A percentile compares a stretch with the other conserved stretches of the same genome.
Evolutionary conservation across 176 grass and related monocot species (phyloP).

Genomic region (Neostapfia colusana): DNA sequence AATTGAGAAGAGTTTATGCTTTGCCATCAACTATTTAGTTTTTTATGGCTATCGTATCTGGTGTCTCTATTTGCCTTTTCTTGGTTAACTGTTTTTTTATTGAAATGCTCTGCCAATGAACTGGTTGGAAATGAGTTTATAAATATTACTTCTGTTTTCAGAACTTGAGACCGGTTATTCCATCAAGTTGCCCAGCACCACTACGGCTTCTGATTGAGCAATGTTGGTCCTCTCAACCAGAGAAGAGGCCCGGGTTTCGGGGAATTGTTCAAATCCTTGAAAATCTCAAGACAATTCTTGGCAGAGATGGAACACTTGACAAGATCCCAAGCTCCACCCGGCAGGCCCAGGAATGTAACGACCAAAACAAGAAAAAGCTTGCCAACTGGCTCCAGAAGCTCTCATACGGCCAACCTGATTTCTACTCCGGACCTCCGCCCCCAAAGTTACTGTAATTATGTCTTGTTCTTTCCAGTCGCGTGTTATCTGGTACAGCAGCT

Average conservation of each 20-base stretch:
- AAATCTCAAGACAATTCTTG: slow-evolving; percentile 53
- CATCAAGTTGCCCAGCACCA: slow-evolving; percentile 55
- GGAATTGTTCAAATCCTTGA: slow-evolving; percentile 72
- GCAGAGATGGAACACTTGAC: slow-evolving; percentile 66
- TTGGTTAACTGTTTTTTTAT: not conserved
- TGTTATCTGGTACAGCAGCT: not conserved
- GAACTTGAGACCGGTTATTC: slow-evolving; percentile 83
- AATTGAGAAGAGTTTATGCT: slow-evolving; percentile 8
- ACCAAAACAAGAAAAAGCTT: slow-evolving; percentile 69
- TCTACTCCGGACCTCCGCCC: slow-evolving; percentile 33
- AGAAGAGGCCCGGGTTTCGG: slow-evolving; percentile 78
- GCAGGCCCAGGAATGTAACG: slow-evolving; percentile 57
- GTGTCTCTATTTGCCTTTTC: not conserved
- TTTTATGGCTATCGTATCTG: not conserved
- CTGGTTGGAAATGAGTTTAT: slow-evolving; percentile 7
- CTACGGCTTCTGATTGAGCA: slow-evolving; percentile 71
- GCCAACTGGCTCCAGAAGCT: slow-evolving; percentile 70
- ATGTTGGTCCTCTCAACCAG: slow-evolving; percentile 71
- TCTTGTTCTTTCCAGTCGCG: not conserved
- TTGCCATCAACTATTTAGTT: too few relatives aligned
- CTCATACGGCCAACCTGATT: slow-evolving; percentile 47
- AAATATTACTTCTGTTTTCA: slow-evolving; percentile 40
- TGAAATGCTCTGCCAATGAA: too few relatives aligned
- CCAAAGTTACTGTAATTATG: slow-evolving; percentile 57
- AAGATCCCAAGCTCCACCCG: slow-evolving; percentile 44